Evolutionary conservation across 1,284 basidiomycete species (phyloP).

Genomic region (Fistulina hepatica): DNA sequence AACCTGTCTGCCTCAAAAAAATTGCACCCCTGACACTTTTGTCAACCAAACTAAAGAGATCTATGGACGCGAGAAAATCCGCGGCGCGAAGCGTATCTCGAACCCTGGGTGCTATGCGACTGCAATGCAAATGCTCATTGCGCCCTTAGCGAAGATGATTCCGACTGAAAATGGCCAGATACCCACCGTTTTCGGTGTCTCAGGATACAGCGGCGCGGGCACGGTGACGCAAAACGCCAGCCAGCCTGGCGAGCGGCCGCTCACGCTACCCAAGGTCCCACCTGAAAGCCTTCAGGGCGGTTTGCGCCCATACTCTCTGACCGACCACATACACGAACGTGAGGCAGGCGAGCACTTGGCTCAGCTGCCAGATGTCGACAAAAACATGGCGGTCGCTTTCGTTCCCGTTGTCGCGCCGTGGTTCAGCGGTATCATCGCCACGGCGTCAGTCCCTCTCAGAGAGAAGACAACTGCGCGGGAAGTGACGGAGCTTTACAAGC

Average conservation of each 20-base stretch:
- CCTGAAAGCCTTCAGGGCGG: slow-evolving; percentile 68
- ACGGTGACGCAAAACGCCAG: slow-evolving; percentile 68
- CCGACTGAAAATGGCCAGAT: slow-evolving; percentile 31
- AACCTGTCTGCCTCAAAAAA: no score
- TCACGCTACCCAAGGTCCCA: slow-evolving; percentile 76
- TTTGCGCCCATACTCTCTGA: slow-evolving; percentile 80
- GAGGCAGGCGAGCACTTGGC: slow-evolving; percentile 83
- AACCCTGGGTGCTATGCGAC: slow-evolving; percentile 99
- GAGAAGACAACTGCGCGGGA: slow-evolving; percentile 59
- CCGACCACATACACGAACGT: slow-evolving; percentile 98
- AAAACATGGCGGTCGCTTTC: slow-evolving; percentile 66
- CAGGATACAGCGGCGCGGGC: slow-evolving; percentile 92
- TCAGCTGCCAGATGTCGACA: slow-evolving; percentile 29
- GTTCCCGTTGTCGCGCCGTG: slow-evolving; percentile 84
- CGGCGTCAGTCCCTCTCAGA: slow-evolving; percentile 72
- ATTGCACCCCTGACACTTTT: no score
- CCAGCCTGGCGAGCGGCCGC: slow-evolving; percentile 57
- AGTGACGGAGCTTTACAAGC: slow-evolving; percentile 65
- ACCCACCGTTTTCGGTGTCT: slow-evolving; percentile 88
- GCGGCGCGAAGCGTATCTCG: slow-evolving; percentile 73
- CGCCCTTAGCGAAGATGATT: slow-evolving; percentile 71
- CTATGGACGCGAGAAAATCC: slow-evolving; percentile 69
- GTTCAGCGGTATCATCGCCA: slow-evolving; percentile 94
- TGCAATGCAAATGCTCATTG: slow-evolving; percentile 84
- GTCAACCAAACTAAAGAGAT: no score